These are phyloP conservation scores for Artemisia argyi DNA, from an alignment of 129 eudicot genomes.

Conservation along the genomic window DNA sequence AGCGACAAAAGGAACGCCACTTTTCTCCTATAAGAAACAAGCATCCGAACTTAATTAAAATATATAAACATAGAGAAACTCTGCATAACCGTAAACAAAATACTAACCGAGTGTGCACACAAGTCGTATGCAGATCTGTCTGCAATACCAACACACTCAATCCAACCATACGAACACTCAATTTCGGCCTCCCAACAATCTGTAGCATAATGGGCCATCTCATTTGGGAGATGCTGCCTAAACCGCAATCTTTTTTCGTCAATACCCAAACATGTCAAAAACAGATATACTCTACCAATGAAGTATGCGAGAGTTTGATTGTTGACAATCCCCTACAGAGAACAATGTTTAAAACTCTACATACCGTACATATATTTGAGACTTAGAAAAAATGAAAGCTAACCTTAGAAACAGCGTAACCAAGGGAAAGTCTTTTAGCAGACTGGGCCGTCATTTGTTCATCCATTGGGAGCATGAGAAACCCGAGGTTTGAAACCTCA, in stretches of 20 bases:
- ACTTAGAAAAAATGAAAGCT: background rate
- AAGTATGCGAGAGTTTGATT: slow-evolving; percentile 35
- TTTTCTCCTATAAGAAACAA: slow-evolving; percentile 45
- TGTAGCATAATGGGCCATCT: slow-evolving; percentile 86
- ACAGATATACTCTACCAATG: slow-evolving; percentile 64
- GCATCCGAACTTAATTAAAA: background rate
- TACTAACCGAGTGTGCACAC: slow-evolving; percentile 62
- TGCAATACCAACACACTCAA: slow-evolving; percentile 78
- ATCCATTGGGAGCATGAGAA: slow-evolving; percentile 69
- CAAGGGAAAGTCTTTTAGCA: slow-evolving; percentile 37
- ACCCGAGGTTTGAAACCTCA: slow-evolving; percentile 47
- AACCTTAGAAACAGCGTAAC: slow-evolving; percentile 61
- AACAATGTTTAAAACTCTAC: background rate
- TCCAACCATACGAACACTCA: slow-evolving; percentile 73
- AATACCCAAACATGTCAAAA: slow-evolving; percentile 59
- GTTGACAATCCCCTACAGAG: slow-evolving; percentile 31
- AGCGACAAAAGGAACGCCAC: slow-evolving; percentile 59
- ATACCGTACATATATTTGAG: too few relatives aligned
- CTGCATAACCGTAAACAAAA: background rate
- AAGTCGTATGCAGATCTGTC: slow-evolving; percentile 74
- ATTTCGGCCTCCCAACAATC: slow-evolving; percentile 89
- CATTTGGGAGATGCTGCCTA: slow-evolving; percentile 74
- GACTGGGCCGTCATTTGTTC: too few relatives aligned
- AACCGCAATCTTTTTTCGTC: slow-evolving; percentile 58
- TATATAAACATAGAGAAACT: background rate